phyloP scores from a whole-genome alignment of 2,329 filamentous ascomycete species.

The Claviceps purpurea region DNA sequence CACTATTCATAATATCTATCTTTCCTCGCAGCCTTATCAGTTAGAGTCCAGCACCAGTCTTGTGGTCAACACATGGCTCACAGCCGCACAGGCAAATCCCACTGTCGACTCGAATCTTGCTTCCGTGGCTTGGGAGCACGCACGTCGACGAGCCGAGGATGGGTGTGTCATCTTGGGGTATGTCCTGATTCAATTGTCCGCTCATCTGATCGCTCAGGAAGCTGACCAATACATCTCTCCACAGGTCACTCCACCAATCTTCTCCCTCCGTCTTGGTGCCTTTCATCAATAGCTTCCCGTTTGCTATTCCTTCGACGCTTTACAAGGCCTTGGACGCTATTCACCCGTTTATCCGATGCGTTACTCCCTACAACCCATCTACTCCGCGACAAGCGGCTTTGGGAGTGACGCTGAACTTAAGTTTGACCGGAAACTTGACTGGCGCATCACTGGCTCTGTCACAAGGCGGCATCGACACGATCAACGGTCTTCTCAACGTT shows the following conservation, averaged over 20 bases:
- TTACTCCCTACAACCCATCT: constrained; percentile 82
- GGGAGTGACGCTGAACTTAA: constrained; percentile 68
- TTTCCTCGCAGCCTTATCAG: constrained; percentile 66
- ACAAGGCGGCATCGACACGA: constrained; percentile 76
- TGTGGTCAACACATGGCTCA: constrained; percentile 92
- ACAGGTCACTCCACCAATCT: constrained; percentile 75
- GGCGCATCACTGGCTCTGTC: constrained; percentile 67
- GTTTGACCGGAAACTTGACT: constrained; percentile 65
- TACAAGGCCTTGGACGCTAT: constrained; percentile 71
- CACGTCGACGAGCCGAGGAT: constrained; percentile 84
- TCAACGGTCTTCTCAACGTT: constrained; percentile 65
- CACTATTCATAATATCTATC: constrained; percentile 78
- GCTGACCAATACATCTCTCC: constrained; percentile 7
- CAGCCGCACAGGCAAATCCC: constrained; percentile 55
- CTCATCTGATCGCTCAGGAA: background rate
- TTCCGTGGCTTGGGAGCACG: constrained; percentile 87
- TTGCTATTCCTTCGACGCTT: constrained; percentile 61
- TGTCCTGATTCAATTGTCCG: constrained; percentile 15
- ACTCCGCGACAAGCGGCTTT: constrained; percentile 68
- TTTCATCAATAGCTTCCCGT: constrained; percentile 68
- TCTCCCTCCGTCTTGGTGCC: constrained; percentile 73
- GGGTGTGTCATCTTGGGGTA: constrained; percentile 85
- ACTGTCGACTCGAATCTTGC: constrained; percentile 72
- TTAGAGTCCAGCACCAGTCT: constrained; percentile 84
- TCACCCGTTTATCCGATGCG: constrained; percentile 73